Evolutionary conservation across 305 asterid species (phyloP).

Genomic region (Fraxinus platypoda): DNA sequence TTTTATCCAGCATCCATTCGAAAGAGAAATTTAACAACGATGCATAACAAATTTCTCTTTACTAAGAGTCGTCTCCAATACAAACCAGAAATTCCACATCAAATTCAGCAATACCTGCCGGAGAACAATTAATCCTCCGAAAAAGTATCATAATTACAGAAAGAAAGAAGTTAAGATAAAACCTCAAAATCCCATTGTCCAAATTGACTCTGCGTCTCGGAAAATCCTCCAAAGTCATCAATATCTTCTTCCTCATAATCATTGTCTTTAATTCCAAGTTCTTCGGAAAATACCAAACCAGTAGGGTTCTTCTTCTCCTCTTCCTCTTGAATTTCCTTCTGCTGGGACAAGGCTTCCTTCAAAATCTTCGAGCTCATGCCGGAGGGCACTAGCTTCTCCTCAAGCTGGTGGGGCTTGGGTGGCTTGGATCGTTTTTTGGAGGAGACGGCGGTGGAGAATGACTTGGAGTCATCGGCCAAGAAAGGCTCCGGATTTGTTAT

Average conservation of each 20-base stretch:
- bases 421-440: slow-evolving; percentile 60
- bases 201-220: slow-evolving; percentile 66
- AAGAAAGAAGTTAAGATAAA: background rate
- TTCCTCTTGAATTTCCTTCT: slow-evolving; percentile 75
- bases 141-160: background rate
- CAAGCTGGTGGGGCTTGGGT: slow-evolving; percentile 72
- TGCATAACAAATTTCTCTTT: background rate
- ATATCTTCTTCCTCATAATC: slow-evolving; percentile 54
- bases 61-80: background rate
- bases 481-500: slow-evolving; percentile 82
- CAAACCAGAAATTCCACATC: background rate
- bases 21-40: background rate
- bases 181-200: slow-evolving; percentile 64
- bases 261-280: slow-evolving; percentile 32
- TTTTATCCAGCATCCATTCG: background rate
- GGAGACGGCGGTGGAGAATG: slow-evolving; percentile 40
- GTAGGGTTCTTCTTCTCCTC: slow-evolving; percentile 45
- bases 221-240: slow-evolving; percentile 65
- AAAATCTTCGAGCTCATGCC: slow-evolving; percentile 75
- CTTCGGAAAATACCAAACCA: slow-evolving; percentile 25
- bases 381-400: slow-evolving; percentile 55
- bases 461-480: slow-evolving; percentile 46
- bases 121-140: background rate
- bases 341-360: slow-evolving; percentile 73
- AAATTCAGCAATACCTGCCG: background rate